Base-by-base conservation (phyloP, 2,329 filamentous ascomycete genomes). In the Lithohypha guttulata region DNA sequence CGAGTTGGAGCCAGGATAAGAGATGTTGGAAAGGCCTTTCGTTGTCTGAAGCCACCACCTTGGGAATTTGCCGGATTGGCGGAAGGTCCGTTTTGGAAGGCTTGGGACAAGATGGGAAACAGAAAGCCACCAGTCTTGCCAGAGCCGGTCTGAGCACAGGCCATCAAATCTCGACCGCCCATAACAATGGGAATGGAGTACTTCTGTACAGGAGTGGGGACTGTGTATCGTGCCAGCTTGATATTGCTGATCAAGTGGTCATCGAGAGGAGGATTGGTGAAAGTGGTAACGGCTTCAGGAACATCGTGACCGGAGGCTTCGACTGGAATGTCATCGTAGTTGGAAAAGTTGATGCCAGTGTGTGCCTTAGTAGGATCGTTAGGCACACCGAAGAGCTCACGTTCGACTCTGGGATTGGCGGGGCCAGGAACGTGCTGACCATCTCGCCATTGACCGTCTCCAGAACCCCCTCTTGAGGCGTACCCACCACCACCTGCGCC, bases 41-140 rank as follows among this genome's bases (percentile, higher is more conserved):
- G 87, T 68, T 94, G 86, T 55, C 91, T 89, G 53, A 84, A 93
- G 63, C 79, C 81, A 49, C 64, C 61, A 63, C 64, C 61, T 42
- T 78, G 77, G 50, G 69, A 70, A 51, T 77, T 75, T 45, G 71
- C 68, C 33, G 84, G 82, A 39, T 73, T 60, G 41, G 75, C 53
- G 42, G 81, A 87, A 32, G 91, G 91, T 22, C 91, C 91, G 55
- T 79, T 85, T 58, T 84, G 74, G 73, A 87, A 96, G 39, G 89
- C 85, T 68, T 98, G 89, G n/a, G 91, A 95, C 35, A 98, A 76
- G 51, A 98, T 96, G 43, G 91, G 91, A 73, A 98, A 98, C 49
- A 98, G 71, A 77, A 98, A 98, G 73, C 91, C 91, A 71, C 91
- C 91, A 62, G 91, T 98, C 77, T 98, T 98, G 74, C 91, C 91